Conservation (phyloP, 495 filamentous ascomycete species). For the Xylaria flabelliformis region DNA sequence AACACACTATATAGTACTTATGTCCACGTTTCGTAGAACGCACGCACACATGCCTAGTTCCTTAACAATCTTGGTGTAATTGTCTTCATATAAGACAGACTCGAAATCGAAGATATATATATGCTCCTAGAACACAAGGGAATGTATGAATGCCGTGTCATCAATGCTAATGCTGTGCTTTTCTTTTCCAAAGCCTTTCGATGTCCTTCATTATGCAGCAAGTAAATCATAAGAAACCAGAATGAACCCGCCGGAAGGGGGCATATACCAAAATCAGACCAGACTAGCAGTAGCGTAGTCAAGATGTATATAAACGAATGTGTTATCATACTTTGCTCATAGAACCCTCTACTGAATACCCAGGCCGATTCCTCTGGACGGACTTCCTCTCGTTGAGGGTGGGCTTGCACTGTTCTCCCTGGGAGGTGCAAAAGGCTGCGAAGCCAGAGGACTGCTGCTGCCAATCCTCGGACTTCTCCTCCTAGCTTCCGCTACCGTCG, state of each 20-base stretch:
- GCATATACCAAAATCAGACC: background rate
- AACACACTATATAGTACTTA: slow-evolving; percentile 4
- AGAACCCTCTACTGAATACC: slow-evolving; percentile 22
- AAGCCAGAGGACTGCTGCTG: slow-evolving; percentile 16
- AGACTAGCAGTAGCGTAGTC: background rate
- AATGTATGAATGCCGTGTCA: slow-evolving; percentile 10
- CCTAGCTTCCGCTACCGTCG: slow-evolving; percentile 16
- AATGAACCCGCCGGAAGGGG: background rate
- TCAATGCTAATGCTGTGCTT: slow-evolving; percentile 15
- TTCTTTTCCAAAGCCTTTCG: slow-evolving; percentile 4
- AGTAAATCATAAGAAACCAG: background rate
- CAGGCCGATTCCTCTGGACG: slow-evolving; percentile 15
- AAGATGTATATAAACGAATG: background rate
- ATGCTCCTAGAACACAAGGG: slow-evolving; percentile 5
- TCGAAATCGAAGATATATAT: slow-evolving; percentile 2
- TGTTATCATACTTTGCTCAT: background rate
- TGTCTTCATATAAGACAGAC: background rate
- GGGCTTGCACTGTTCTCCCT: background rate
- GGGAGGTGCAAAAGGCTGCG: background rate
- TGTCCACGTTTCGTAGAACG: background rate
- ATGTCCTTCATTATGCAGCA: background rate
- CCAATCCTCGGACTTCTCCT: slow-evolving; percentile 22
- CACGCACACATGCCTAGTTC: background rate
- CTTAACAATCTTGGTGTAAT: background rate
- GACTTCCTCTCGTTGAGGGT: slow-evolving; percentile 1